Conservation (phyloP, 495 filamentous ascomycete genomes). For the Hyaloscypha bicolor region DNA sequence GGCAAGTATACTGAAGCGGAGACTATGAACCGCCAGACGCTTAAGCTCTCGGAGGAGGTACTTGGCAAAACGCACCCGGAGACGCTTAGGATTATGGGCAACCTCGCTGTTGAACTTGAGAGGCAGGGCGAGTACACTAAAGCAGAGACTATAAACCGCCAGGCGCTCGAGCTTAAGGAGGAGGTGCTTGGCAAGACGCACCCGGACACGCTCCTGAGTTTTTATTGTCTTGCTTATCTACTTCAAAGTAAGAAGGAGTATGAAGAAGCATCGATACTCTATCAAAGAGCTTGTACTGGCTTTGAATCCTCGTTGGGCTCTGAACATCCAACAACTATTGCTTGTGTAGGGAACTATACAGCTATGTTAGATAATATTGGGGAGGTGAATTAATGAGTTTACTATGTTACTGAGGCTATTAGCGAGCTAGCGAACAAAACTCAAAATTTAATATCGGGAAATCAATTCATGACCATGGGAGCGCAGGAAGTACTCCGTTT, state of each 20-base stretch:
- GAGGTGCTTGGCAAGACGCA: neutral
- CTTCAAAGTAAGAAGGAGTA: conserved; percentile 1
- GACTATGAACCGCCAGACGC: conserved; percentile 9
- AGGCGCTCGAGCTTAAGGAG: too few species aligned
- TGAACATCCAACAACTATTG: conserved; percentile 20
- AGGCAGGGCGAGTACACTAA: too few species aligned
- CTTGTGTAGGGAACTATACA: conserved; percentile 10
- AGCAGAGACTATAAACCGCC: too few species aligned
- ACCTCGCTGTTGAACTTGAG: too few species aligned
- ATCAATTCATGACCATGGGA: neutral
- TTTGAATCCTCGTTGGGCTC: conserved; percentile 7
- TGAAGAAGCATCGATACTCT: conserved; percentile 13
- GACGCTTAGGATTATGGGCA: too few species aligned
- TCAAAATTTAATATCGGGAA: too few species aligned
- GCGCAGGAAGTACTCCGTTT: too few species aligned
- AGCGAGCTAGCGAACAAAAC: too few species aligned
- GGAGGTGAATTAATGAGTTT: neutral
- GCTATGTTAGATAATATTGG: conserved; percentile 10
- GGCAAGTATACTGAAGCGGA: conserved; percentile 20
- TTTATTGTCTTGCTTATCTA: conserved; percentile 11
- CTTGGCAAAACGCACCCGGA: conserved; percentile 1
- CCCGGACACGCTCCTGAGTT: conserved; percentile 9
- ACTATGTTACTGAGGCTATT: too few species aligned
- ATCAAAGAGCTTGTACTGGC: conserved; percentile 18
- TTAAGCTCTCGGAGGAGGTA: conserved; percentile 5